phyloP scores from a whole-genome alignment of 768 basidiomycete genomes.

The Boletus rubropictus region DNA sequence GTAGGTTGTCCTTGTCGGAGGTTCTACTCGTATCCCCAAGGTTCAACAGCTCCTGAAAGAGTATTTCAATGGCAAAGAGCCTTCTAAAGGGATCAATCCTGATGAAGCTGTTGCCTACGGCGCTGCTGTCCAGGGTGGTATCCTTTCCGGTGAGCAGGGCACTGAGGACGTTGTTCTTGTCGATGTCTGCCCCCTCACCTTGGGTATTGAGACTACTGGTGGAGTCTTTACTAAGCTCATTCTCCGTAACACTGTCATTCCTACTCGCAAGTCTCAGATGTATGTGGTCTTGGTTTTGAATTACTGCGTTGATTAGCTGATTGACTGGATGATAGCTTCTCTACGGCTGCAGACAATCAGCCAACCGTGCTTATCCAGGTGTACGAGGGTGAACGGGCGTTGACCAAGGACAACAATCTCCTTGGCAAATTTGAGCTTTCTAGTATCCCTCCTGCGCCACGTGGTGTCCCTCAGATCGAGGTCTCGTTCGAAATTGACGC shows the following conservation, averaged over 20 bases:
- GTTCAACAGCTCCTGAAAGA: slow-evolving; percentile 98
- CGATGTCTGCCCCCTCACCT: slow-evolving; percentile 93
- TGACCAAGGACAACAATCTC: slow-evolving; percentile 98
- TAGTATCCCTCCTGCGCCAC: slow-evolving; percentile 89
- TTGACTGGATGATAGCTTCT: slow-evolving; percentile 42
- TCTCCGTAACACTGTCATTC: slow-evolving; percentile 95
- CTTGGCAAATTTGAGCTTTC: slow-evolving; percentile 96
- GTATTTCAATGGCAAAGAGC: slow-evolving; percentile 94
- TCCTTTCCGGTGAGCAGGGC: slow-evolving; percentile 90
- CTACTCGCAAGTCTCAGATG: slow-evolving; percentile 95
- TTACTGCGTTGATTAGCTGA: background rate
- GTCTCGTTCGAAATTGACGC: slow-evolving; percentile 95
- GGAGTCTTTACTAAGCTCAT: slow-evolving; percentile 98
- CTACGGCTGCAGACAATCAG: slow-evolving; percentile 85
- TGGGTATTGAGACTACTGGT: slow-evolving; percentile 98
- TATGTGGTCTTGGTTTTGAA: slow-evolving; percentile 27
- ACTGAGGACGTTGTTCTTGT: slow-evolving; percentile 90
- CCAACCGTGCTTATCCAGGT: slow-evolving; percentile 96
- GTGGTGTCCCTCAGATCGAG: slow-evolving; percentile 96
- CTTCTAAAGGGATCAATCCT: slow-evolving; percentile 97
- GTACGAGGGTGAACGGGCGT: slow-evolving; percentile 92
- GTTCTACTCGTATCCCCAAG: slow-evolving; percentile 99
- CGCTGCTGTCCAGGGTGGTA: slow-evolving; percentile 97
- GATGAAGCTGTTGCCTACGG: slow-evolving; percentile 99
- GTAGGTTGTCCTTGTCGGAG: slow-evolving; percentile 86